Evolutionary conservation across 371 early-diverging fungal genomes (phyloP).

Genomic region (Mucor saturninus): DNA sequence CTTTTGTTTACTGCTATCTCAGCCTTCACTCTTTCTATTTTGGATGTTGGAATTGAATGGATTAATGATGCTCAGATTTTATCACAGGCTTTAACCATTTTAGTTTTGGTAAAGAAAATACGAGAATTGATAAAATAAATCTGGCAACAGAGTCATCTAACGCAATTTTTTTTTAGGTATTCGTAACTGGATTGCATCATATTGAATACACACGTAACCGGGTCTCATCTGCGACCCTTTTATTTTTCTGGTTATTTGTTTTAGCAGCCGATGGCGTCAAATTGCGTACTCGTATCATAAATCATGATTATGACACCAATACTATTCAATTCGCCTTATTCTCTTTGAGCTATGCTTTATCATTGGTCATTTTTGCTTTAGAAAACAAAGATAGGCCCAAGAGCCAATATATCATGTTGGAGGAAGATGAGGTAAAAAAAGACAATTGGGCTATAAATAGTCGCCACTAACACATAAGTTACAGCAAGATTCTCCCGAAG

Average conservation of each 20-base stretch:
- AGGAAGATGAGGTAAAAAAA: conserved; percentile 49
- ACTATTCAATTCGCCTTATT: conserved; percentile 50
- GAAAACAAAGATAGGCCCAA: conserved; percentile 66
- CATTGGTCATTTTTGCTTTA: conserved; percentile 62
- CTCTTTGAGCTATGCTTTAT: conserved; percentile 40
- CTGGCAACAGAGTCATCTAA: too few species aligned
- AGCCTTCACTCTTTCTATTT: conserved; percentile 18
- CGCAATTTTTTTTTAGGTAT: conserved; percentile 27
- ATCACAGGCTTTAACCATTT: conserved; percentile 30
- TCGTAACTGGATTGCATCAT: conserved; percentile 68
- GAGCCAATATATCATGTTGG: conserved; percentile 63
- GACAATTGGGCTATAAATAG: neutral
- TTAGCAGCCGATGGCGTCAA: conserved; percentile 52
- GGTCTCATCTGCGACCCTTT: conserved; percentile 70
- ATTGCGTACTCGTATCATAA: conserved; percentile 62
- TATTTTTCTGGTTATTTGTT: conserved; percentile 81
- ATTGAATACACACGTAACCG: conserved; percentile 70
- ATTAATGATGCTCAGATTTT: conserved; percentile 45
- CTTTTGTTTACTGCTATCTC: conserved; percentile 29
- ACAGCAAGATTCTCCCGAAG: conserved; percentile 72
- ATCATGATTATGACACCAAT: conserved; percentile 35
- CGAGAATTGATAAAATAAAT: too few species aligned
- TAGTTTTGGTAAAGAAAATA: conserved; percentile 36
- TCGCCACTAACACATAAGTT: neutral
- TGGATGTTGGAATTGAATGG: conserved; percentile 31